Evolutionary conservation across 306 rosid genomes (phyloP), one percentile per base, ranked within the genome.

Genomic region (Cicer chorassanicum): DNA sequence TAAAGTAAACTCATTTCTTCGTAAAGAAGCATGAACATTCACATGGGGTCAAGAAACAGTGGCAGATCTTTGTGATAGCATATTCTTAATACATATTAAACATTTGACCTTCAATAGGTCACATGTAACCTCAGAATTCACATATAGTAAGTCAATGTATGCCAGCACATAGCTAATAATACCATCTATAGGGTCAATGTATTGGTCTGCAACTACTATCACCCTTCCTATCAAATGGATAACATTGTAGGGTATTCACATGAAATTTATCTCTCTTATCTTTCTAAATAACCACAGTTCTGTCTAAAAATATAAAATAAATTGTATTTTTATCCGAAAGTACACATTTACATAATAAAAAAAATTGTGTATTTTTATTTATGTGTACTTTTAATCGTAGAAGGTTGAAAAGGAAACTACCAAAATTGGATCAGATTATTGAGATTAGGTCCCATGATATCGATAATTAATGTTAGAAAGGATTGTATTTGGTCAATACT

Each of bases 171-270:
- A 70, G 44, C 54, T 15, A 73, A 66, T 50, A 7, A 51, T 29
- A 43, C 4, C 8, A 42, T 21, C 13, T 44, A 59, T 6, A 75
- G 34, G 70, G 48, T 40, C 18, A 41, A 12, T 48, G 34, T 74
- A 68, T 48, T 74, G 48, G 65, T 65, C 62, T 34, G 48, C 49
- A 24, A 34, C 39, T 13, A 34, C 11, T 11, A 53, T 59, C 41
- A 41, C 72, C 29, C 9, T 60, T 8, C 62, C 67, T 67, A 38
- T 40, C 39, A 56, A 64, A 16, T 38, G 61, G 46, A 68, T 53
- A 56, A 36, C 75, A 73, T 39, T 70, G 84, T 66, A 48, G 83
- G 67, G 78, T 55, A 40, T 29, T 53, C 24, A 5, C 64, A 8
- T 16, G 15, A 56, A 16, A 45, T 29, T 29, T 29, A 0, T 29